These are phyloP conservation scores for Fusarium tanahbumbuense DNA, from an alignment of 2,329 filamentous ascomycete genomes.

Conservation along the genomic window DNA sequence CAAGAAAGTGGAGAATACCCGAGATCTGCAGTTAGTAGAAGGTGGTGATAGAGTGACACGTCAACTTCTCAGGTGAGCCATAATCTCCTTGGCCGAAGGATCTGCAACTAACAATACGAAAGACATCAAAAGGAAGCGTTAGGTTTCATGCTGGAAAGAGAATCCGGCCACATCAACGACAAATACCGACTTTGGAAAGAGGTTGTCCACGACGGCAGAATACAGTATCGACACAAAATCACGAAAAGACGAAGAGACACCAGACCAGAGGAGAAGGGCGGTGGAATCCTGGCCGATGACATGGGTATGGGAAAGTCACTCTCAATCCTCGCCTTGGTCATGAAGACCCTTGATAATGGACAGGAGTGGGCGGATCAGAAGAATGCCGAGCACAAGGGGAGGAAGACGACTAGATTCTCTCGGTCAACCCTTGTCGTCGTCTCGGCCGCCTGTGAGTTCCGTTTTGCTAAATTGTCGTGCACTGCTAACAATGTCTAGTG, in stretches of 20 bases:
- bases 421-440: neutral
- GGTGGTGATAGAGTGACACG: constrained; percentile 2
- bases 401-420: neutral
- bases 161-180: constrained; percentile 9
- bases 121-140: constrained; percentile 22
- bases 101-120: fast-evolving
- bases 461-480: no score
- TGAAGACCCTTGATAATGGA: constrained; percentile 11
- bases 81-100: fast-evolving
- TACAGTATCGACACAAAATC: constrained; percentile 8
- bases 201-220: neutral
- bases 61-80: neutral
- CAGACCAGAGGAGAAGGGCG: neutral
- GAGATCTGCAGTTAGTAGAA: constrained; percentile 4
- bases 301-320: constrained; percentile 25
- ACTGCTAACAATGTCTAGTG: no score
- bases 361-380: neutral
- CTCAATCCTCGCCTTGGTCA: neutral
- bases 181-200: constrained; percentile 11
- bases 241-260: neutral
- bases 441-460: constrained; percentile 6
- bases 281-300: constrained; percentile 1
- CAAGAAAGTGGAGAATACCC: constrained; percentile 14
- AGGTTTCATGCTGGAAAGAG: constrained; percentile 12
- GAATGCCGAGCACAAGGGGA: neutral